Conservation (phyloP, 2,329 filamentous ascomycete species). For the Neurospora crassa region DNA sequence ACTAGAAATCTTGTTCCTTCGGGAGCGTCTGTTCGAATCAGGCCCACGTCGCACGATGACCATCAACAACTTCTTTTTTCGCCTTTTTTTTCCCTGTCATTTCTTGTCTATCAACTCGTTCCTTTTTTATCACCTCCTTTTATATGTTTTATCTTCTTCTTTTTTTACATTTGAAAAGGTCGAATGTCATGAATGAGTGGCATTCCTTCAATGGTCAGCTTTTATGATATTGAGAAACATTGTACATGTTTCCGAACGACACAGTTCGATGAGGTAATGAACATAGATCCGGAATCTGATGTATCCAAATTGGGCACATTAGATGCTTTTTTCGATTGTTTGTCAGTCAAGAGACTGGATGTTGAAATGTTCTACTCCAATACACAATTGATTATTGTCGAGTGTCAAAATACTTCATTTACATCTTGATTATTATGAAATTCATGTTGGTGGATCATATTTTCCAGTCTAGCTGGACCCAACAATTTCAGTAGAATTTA, state of each 20-base stretch:
- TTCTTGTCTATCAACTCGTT: not conserved
- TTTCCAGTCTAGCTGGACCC: not conserved
- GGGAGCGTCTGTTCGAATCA: not conserved
- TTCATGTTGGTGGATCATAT: not conserved
- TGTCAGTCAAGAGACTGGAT: not conserved
- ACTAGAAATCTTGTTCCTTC: too few relatives aligned
- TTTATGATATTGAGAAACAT: not conserved
- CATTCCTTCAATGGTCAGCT: not conserved
- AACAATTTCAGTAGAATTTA: not conserved
- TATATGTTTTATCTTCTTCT: not conserved
- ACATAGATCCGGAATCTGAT: not conserved
- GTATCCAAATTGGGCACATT: not conserved
- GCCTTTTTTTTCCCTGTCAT: not conserved
- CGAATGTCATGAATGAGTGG: not conserved
- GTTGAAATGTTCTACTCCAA: not conserved
- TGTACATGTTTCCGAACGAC: not conserved
- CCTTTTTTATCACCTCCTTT: not conserved
- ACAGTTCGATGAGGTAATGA: fast-evolving
- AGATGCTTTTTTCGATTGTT: not conserved
- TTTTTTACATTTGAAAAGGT: not conserved
- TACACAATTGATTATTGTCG: not conserved
- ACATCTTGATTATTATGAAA: not conserved
- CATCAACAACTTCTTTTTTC: not conserved
- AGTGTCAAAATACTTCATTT: not conserved
- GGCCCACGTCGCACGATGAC: not conserved